These are phyloP conservation scores for Pythium vanterpoolii DNA, from an alignment of 352 stramenopile species.

Conservation along the genomic window DNA sequence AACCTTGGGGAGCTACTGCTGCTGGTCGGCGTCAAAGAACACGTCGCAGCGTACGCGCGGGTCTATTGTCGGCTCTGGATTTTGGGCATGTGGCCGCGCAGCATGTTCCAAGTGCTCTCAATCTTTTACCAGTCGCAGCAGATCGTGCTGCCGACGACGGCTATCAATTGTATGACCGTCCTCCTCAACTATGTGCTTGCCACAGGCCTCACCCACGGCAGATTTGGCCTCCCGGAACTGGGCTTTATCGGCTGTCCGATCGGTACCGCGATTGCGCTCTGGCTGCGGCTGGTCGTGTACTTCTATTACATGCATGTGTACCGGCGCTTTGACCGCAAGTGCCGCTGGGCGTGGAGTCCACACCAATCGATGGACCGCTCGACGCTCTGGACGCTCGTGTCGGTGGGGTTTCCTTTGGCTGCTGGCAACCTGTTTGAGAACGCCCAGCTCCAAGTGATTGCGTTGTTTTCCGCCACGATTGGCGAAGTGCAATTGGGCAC, in stretches of 20 bases:
- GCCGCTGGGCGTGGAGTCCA: constrained; percentile 52
- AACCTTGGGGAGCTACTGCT: constrained; percentile 56
- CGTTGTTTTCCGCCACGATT: constrained; percentile 66
- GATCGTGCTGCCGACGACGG: constrained; percentile 66
- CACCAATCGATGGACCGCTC: constrained; percentile 33
- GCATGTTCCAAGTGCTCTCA: constrained; percentile 72
- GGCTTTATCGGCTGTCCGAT: constrained; percentile 80
- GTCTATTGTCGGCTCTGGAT: constrained; percentile 68
- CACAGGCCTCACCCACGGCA: constrained; percentile 62
- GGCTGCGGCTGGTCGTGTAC: constrained; percentile 47
- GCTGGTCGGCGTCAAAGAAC: constrained; percentile 34
- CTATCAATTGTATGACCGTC: constrained; percentile 57
- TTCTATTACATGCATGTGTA: constrained; percentile 69
- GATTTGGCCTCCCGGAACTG: constrained; percentile 46
- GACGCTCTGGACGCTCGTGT: constrained; percentile 44
- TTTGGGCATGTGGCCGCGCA: constrained; percentile 73
- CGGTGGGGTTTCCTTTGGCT: constrained; percentile 51
- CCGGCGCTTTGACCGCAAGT: constrained; percentile 45
- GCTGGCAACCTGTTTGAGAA: constrained; percentile 76
- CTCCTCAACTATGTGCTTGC: constrained; percentile 54
- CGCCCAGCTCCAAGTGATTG: constrained; percentile 73
- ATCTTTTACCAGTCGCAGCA: constrained; percentile 83
- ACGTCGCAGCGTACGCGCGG: constrained; percentile 41
- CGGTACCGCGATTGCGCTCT: constrained; percentile 57
- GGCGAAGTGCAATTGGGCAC: constrained; percentile 69